A percentile compares a stretch with the other conserved stretches of the same genome.
phyloP scores from a whole-genome alignment of 2,329 filamentous ascomycete genomes.

The Alternaria longipes region DNA sequence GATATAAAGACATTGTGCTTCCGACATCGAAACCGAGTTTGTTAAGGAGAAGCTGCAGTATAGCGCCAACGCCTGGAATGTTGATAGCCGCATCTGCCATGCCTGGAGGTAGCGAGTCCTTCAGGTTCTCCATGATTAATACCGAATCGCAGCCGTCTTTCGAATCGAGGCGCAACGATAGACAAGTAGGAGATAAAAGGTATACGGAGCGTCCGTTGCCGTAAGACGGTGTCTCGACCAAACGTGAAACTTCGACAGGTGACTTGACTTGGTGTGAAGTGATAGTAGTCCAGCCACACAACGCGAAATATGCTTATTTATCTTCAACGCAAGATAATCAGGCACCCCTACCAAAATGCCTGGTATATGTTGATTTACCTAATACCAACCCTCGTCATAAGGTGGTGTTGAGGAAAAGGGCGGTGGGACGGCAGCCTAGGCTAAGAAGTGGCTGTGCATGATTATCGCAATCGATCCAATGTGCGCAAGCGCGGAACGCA shows the following conservation, averaged over 20 bases:
- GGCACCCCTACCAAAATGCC: no score
- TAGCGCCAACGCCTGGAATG: slow-evolving; percentile 10
- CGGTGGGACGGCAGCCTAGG: slow-evolving; percentile 1
- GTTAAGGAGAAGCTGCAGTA: slow-evolving; percentile 9
- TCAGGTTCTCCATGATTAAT: slow-evolving; percentile 5
- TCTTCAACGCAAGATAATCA: background rate
- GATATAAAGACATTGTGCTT: slow-evolving; percentile 54
- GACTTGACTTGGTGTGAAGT: background rate
- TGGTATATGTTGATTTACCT: background rate
- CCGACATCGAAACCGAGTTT: slow-evolving; percentile 59
- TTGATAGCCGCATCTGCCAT: slow-evolving; percentile 9
- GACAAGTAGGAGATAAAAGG: no score
- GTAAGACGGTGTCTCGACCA: background rate
- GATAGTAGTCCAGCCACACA: background rate
- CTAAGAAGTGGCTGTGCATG: slow-evolving; percentile 1
- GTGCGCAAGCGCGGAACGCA: background rate
- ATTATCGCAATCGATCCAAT: background rate
- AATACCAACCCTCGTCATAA: background rate
- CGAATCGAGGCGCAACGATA: background rate
- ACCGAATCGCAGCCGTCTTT: no score
- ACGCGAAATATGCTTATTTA: background rate
- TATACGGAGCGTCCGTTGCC: background rate
- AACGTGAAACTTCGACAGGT: background rate
- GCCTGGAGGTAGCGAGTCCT: slow-evolving; percentile 7
- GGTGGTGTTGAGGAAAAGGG: background rate